Conservation (phyloP, 2,329 filamentous ascomycete genomes). For the Cercospora sp. region DNA sequence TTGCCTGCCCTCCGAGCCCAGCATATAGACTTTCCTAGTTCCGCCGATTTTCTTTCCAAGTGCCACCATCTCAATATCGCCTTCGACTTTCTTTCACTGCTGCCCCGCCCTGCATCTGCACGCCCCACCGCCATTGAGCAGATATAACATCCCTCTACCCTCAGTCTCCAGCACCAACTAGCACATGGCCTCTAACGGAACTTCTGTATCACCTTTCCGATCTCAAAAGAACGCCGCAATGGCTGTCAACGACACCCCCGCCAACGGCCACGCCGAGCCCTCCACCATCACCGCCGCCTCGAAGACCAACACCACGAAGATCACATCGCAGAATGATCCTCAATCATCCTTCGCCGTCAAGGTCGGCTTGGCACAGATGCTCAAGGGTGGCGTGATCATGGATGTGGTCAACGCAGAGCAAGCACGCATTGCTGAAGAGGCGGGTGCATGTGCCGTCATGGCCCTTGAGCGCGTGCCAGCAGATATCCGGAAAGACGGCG, state of each 20-base stretch:
- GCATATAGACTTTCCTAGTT: conserved; percentile 15
- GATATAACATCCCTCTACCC: background rate
- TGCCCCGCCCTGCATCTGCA: conserved; percentile 7
- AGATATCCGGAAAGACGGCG: conserved; percentile 88
- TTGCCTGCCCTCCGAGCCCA: background rate
- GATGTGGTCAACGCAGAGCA: conserved; percentile 92
- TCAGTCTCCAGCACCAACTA: background rate
- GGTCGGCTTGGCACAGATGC: conserved; percentile 92
- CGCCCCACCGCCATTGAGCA: background rate
- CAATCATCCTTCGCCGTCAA: conserved; percentile 77
- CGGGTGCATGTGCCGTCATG: conserved; percentile 96
- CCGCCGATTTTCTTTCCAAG: conserved; percentile 2
- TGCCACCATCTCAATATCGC: background rate
- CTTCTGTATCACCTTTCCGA: conserved; percentile 23
- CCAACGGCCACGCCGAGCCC: conserved; percentile 26
- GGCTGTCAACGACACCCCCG: conserved; percentile 19
- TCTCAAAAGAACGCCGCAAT: conserved; percentile 20
- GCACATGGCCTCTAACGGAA: conserved; percentile 24
- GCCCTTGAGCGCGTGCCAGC: conserved; percentile 95
- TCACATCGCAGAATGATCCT: conserved; percentile 24
- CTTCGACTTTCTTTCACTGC: background rate
- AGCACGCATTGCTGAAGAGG: conserved; percentile 94
- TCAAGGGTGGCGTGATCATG: conserved; percentile 99
- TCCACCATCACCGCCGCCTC: conserved; percentile 22
- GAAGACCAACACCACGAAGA: conserved; percentile 26